Evolutionary conservation across 139 green algal genomes (phyloP), one percentile per base, ranked within the genome.

Genomic region (Chlorella sp.): DNA sequence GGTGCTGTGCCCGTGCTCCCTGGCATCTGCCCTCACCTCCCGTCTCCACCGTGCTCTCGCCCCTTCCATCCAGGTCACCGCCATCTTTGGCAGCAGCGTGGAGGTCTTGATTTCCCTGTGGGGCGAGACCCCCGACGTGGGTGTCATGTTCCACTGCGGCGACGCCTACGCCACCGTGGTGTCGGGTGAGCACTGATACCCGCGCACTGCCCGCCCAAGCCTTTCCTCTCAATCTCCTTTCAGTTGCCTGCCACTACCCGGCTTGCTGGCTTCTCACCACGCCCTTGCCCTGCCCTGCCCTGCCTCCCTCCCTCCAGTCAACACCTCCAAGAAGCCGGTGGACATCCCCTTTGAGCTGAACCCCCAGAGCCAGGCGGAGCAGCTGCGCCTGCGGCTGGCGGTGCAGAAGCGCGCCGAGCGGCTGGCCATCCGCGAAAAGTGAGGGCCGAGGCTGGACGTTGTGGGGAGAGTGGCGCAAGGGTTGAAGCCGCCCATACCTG

Each of bases 31-130:
- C 3, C 34, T 76, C 9, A 6, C 38, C 30, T n/a, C 70, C 20
- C 9, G 70, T 25, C 51, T 44, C 55, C 20, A 30, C 16, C 30
- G 30, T 47, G 30, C 30, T 23, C 15, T 47, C 25, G 3, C 70
- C 5, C 25, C 0, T 21, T 9, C 30, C 11, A 15, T 69, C 32
- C 89, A 96, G 94, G 94, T 95, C 38, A 96, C 91, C 21, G 92
- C 93, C 78, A 93, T 95, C 80, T 97, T 96, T 80, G 90, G 85
- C 39, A 92, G 83, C 89, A 91, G 79, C 81, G 82, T 96, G 80
- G 94, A 97, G 86, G 94, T 97, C 41, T 90, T 93, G 89, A 88
- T 97, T 26, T 90, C 69, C 9, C 91, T 97, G 47, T 94, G 92
- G 85, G 94, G 89, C 0, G 93, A 97, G 89, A 90, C 83, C n/a